Conservation (phyloP, 345 rosid genomes). For the Mercurialis annua region DNA sequence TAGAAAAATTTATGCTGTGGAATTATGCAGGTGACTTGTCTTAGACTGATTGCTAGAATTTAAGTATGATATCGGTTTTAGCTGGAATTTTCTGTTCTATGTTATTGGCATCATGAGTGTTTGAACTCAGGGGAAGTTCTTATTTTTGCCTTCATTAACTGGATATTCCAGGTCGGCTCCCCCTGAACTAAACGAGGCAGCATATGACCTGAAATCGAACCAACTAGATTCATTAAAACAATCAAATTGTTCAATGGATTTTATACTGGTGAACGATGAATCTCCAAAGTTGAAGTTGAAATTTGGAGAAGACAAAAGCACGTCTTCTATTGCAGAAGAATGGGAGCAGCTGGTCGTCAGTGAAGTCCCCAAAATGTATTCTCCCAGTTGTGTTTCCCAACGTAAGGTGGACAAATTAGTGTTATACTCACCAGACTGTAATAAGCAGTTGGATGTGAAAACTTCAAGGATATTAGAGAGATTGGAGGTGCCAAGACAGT, state of each 20-base stretch:
- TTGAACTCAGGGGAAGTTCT: background rate
- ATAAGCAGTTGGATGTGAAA: slow-evolving; percentile 49
- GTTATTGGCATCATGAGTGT: slow-evolving; percentile 1
- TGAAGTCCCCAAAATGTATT: slow-evolving; percentile 41
- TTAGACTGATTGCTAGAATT: background rate
- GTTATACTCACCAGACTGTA: slow-evolving; percentile 40
- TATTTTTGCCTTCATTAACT: slow-evolving; percentile 20
- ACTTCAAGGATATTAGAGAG: slow-evolving; percentile 84
- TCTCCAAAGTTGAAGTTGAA: slow-evolving; percentile 20
- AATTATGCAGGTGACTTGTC: background rate
- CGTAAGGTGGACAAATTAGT: slow-evolving; percentile 29
- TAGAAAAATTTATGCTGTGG: background rate
- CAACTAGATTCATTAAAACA: slow-evolving; percentile 27
- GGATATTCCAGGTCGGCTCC: slow-evolving; percentile 39
- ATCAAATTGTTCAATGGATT: slow-evolving; percentile 19
- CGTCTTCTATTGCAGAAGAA: slow-evolving; percentile 59
- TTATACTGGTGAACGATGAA: slow-evolving; percentile 30
- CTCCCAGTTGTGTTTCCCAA: slow-evolving; percentile 45
- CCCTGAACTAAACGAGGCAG: slow-evolving; percentile 29
- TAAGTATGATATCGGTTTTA: background rate
- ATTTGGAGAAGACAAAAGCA: slow-evolving; percentile 33
- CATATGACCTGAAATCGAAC: slow-evolving; percentile 32
- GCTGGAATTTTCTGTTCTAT: background rate
- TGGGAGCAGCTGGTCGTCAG: slow-evolving; percentile 79
- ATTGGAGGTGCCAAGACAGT: slow-evolving; percentile 67